Evolutionary conservation across 805 yeast genomes (phyloP).

Genomic region (Saccharomycopsis sp.): DNA sequence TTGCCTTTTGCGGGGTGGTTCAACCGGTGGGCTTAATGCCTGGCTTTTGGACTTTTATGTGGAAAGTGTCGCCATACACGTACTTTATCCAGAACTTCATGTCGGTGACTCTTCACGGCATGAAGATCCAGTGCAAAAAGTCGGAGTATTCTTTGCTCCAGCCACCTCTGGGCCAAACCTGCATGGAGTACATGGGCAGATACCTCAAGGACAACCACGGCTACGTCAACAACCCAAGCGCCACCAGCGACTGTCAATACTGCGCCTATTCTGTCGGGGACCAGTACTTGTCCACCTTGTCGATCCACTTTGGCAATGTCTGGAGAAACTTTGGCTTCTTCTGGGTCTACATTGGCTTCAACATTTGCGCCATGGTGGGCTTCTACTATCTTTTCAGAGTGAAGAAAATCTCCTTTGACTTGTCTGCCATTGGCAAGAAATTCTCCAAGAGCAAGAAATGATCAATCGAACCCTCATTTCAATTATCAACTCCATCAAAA

Average conservation of each 20-base stretch:
- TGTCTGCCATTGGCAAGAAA: background rate
- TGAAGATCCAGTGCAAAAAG: slow-evolving; percentile 39
- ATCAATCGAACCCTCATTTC: background rate
- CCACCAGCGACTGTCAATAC: slow-evolving; percentile 40
- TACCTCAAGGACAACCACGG: slow-evolving; percentile 44
- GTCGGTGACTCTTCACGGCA: slow-evolving; percentile 39
- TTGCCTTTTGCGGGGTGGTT: slow-evolving; percentile 63
- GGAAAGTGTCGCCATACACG: slow-evolving; percentile 63
- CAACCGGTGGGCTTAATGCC: slow-evolving; percentile 46
- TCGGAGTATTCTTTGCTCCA: slow-evolving; percentile 41
- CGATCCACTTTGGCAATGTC: slow-evolving; percentile 37
- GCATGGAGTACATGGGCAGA: slow-evolving; percentile 43
- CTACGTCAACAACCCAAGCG: slow-evolving; percentile 45
- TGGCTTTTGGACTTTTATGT: slow-evolving; percentile 80
- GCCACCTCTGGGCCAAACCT: slow-evolving; percentile 56
- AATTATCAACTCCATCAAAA: no score
- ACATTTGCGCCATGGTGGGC: slow-evolving; percentile 34
- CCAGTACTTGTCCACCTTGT: slow-evolving; percentile 36
- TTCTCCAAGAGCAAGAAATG: background rate
- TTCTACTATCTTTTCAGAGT: slow-evolving; percentile 29
- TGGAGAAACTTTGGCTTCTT: slow-evolving; percentile 65
- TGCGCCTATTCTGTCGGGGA: slow-evolving; percentile 40
- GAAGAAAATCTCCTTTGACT: slow-evolving; percentile 1
- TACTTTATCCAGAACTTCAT: slow-evolving; percentile 56
- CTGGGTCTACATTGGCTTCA: slow-evolving; percentile 49